Evolutionary conservation across 805 yeast species (phyloP).

Genomic region (Limtongozyma cylindracea): DNA sequence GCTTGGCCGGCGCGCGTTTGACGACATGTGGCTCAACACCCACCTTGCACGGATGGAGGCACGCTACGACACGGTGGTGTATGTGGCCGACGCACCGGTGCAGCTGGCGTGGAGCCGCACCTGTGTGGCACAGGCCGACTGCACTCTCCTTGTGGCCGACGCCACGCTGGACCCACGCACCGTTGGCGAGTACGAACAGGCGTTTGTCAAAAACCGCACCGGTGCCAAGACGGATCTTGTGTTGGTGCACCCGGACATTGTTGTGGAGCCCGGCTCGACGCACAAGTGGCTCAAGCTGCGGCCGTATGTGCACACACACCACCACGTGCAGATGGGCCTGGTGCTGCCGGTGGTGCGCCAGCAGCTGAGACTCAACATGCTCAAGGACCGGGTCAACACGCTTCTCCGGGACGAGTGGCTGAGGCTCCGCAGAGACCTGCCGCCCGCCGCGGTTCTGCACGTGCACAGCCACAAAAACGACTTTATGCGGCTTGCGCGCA

Average conservation of each 20-base stretch:
- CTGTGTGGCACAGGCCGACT: slow-evolving; percentile 87
- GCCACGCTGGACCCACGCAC: slow-evolving; percentile 42
- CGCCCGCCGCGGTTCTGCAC: slow-evolving; percentile 10
- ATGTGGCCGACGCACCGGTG: slow-evolving; percentile 67
- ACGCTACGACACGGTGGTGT: slow-evolving; percentile 64
- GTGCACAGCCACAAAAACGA: slow-evolving; percentile 34
- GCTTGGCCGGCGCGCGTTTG: slow-evolving; percentile 83
- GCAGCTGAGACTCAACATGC: slow-evolving; percentile 4
- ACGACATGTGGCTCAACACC: slow-evolving; percentile 69
- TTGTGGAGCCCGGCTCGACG: slow-evolving; percentile 69
- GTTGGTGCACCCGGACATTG: slow-evolving; percentile 59
- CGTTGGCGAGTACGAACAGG: slow-evolving; percentile 72
- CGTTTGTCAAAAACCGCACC: slow-evolving; percentile 49
- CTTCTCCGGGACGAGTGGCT: too few relatives aligned
- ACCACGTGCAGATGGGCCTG: slow-evolving; percentile 57
- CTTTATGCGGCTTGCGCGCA: slow-evolving; percentile 70
- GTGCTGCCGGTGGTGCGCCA: slow-evolving; percentile 4
- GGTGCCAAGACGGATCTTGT: slow-evolving; percentile 77
- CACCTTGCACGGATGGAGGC: slow-evolving; percentile 84
- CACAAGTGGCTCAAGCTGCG: slow-evolving; percentile 65
- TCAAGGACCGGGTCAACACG: slow-evolving; percentile 12
- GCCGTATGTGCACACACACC: slow-evolving; percentile 83
- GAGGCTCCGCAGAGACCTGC: too few relatives aligned
- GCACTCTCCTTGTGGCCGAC: slow-evolving; percentile 73
- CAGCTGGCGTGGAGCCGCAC: slow-evolving; percentile 79